Evolutionary conservation across 2,329 filamentous ascomycete species (phyloP), one percentile per base, ranked within the genome.

Genomic region (Trichophyton rubrum): DNA sequence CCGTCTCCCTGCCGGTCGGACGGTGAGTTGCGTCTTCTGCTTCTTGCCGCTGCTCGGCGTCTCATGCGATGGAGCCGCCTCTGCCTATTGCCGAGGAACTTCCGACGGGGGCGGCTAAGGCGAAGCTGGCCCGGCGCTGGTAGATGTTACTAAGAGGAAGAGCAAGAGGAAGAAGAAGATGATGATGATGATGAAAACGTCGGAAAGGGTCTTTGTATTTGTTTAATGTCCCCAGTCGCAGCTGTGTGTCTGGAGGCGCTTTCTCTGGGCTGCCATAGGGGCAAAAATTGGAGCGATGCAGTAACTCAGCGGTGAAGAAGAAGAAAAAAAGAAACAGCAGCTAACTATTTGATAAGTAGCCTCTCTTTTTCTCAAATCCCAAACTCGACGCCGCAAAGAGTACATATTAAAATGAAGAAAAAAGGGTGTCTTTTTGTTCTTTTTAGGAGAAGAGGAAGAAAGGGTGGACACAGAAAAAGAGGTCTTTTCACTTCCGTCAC

Each of bases 241-340:
- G 33, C 33, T 55, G 51, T 35, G 51, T 55, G 51, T 35, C 27
- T 55, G 24, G 15, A 53, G 47, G 47, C 47, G 20, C 20, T 55
- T 70, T 72, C 69, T 72, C 73, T 71, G 69, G 72, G 74, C 74
- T 74, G 74, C 73, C 27, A 55, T 55, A 55, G 51, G 69, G 72
- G 72, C 40, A 71, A 69, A 72, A 69, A 72, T 71, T 71, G 71
- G 67, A 68, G 69, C 71, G 73, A 70, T 70, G 71, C 67, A 63
- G 62, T 59, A 38, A 38, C 33, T 38, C 33, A 38, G 33, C 9
- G 13, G 33, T 11, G 33, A 38, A 9, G 68, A 70, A 68, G 70
- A 69, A 68, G 59, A 60, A 59, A 68, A 71, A 69, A 68, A 59
- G 61, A 59, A 62, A 62, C 40, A 61, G 57, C 20, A 71, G 71